Evolutionary conservation across 1,284 basidiomycete species (phyloP), one percentile per base, ranked within the genome.

Genomic region (Malassezia dermatis): DNA sequence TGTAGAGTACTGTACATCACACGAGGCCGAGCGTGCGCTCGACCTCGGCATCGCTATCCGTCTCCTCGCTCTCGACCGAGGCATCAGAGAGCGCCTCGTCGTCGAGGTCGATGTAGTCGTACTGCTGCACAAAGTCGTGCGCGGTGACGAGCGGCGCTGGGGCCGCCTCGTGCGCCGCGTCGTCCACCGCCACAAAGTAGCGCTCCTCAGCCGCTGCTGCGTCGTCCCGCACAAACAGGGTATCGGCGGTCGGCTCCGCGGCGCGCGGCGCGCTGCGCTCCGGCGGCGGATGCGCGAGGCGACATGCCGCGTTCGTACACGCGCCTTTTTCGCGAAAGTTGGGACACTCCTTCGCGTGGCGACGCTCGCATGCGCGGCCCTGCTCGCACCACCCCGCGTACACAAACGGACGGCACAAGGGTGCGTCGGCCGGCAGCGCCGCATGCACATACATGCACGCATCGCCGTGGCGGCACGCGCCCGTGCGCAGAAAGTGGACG

Each of bases 321-420:
- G 49, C 59, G 10, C 71, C 70, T 19, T 55, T 58, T 24, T 64
- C 63, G 12, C 64, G 59, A 48, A 69, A 73, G 35, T 69, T 69
- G 2, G 69, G 67, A 47, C 69, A 71, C 24, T 73, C 71, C 41
- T 62, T 69, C 28, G 71, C 66, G 46, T 74, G 71, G 21, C 70
- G 54, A 48, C 58, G 17, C 11, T 45, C 35, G 43, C 71, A 74
- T 8, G 31, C 50, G 19, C 24, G 42, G 1, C 71, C 71, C 19
- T 47, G 46, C 1, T 66, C 65, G 56, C 71, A 74, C 69, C 69
- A 74, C 4, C 71, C 71, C 30, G 64, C 51, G 7, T 60, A 53
- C 50, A 62, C 58, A 27, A 74, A 74, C 15, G 60, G 53, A 3
- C 49, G 45, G 35, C 71, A 74, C 24, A 69, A 55, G 42, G 53